Evolutionary conservation across 2,329 filamentous ascomycete genomes (phyloP).

Genomic region (Colletotrichum navitas): DNA sequence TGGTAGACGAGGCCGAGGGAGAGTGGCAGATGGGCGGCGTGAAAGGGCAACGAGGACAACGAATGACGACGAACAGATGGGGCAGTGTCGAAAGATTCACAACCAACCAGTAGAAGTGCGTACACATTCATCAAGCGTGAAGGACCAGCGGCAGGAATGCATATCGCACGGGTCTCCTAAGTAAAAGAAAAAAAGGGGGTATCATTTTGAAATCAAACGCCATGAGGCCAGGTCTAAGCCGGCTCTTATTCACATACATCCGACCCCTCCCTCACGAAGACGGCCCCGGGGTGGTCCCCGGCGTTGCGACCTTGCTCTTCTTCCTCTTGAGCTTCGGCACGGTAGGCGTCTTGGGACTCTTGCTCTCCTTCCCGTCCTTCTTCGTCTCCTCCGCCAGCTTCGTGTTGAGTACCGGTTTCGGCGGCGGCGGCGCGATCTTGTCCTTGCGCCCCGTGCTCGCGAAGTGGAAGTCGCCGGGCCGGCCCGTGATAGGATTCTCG

Average conservation of each 20-base stretch:
- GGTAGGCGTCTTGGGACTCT: conserved; percentile 57
- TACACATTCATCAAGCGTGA: not conserved
- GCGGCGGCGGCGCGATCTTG: conserved; percentile 46
- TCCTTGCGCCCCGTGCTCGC: conserved; percentile 70
- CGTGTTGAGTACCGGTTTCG: conserved; percentile 53
- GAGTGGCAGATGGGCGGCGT: conserved; percentile 43
- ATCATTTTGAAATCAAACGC: conserved; percentile 37
- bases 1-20: conserved; percentile 44
- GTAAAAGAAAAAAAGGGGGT: conserved; percentile 24
- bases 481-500: conserved; percentile 76
- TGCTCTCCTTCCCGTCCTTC: conserved; percentile 61
- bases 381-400: conserved; percentile 57
- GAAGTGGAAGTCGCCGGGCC: conserved; percentile 74
- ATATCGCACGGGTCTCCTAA: not conserved
- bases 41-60: not conserved
- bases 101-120: not conserved
- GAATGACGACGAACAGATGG: not conserved
- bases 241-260: not conserved
- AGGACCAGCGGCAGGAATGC: not conserved
- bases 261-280: conserved; percentile 9
- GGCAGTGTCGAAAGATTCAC: too few relatives aligned
- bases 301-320: conserved; percentile 59
- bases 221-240: not conserved
- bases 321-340: conserved; percentile 60
- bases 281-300: conserved; percentile 31